Evolutionary conservation across 495 filamentous ascomycete species (phyloP), one percentile per base, ranked within the genome.

Genomic region (Podospora sp.): DNA sequence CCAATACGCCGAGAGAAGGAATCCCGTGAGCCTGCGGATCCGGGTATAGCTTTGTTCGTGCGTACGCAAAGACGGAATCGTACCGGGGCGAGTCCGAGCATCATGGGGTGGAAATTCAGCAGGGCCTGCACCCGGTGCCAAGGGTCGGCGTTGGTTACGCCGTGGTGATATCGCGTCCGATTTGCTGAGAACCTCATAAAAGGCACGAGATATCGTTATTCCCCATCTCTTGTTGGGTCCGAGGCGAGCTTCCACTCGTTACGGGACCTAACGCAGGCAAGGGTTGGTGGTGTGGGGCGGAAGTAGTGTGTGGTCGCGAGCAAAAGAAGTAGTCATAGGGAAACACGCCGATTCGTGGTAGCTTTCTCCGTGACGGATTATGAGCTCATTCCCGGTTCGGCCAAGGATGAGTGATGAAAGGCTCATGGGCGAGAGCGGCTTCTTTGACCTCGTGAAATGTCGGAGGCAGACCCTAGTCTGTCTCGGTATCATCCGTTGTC

Each of bases 311-410:
- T n/a, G 25, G 40, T 63, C 18, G 26, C 18, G 50, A 52, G 16
- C 25, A 11, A 33, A 62, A 63, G 21, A 29, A 33, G 29, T 33
- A 8, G 33, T 25, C 29, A 9, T n/a, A 18, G 33, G 62, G 62
- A 63, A 55, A 55, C 8, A 49, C 62, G 62, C 62, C 62, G 62
- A 63, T 63, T 63, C 62, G 62, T 36, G 49, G 29, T 16, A 49
- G n/a, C 12, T 33, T 55, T 6, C 21, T 61, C n/a, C 59, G 21
- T 46, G 56, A 50, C 33, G 33, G 29, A 20, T 52, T 35, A 26
- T 21, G 59, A 40, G 59, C n/a, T 40, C 18, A 40, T 24, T 29
- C 0, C 6, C 25, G 33, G 40, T 12, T 46, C 20, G 22, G 36
- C 27, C 59, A 12, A 21, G 12, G 29, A 7, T 3, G 40, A 18